Evolutionary conservation across 2,329 filamentous ascomycete species (phyloP), one percentile per base, ranked within the genome.

Genomic region (Zarea fungicola): DNA sequence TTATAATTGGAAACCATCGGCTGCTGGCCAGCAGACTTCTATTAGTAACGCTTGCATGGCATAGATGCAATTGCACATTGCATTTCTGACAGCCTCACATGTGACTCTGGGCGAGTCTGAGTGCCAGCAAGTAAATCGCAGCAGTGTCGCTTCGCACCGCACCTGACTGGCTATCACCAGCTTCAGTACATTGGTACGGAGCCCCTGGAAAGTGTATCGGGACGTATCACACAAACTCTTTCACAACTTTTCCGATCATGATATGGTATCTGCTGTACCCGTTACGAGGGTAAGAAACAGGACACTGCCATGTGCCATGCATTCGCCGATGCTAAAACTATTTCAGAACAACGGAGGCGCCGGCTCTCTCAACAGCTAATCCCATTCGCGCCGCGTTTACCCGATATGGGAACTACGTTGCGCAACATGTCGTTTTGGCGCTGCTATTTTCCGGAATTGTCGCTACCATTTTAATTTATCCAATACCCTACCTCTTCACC

Each of bases 251-350:
- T 13, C 5, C 6, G 29, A 26, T 19, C 36, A 81, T 88, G 84
- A 84, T 88, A 69, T 88, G 84, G 84, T 88, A 86, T 71, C 69
- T 90, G 44, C 71, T 90, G 56, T 89, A 86, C 70, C 85, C 85
- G 62, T 73, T 90, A 57, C 78, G 86, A 77, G 84, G 86, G 85
- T 87, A 69, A 66, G 84, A 77, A 37, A 37, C 21, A n/a, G 18
- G 18, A 6, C 11, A 11, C 11, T 46, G 22, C 25, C 23, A 35
- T 34, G n/a, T 19, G 36, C 43, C 44, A 48, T 53, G 21, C 37
- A 32, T 46, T 43, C 13, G 5, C 8, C 10, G 5, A 40, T 13
- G 29, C 42, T 56, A 40, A 42, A 58, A 31, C 54, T 41, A 29
- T 37, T 5, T 13, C 56, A 89, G 85, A 71, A 90, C 86, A 50